A percentile compares a stretch with the other conserved stretches of the same genome.
Evolutionary conservation across 768 basidiomycete genomes (phyloP).

Genomic region (Boletus vinaceobasis): DNA sequence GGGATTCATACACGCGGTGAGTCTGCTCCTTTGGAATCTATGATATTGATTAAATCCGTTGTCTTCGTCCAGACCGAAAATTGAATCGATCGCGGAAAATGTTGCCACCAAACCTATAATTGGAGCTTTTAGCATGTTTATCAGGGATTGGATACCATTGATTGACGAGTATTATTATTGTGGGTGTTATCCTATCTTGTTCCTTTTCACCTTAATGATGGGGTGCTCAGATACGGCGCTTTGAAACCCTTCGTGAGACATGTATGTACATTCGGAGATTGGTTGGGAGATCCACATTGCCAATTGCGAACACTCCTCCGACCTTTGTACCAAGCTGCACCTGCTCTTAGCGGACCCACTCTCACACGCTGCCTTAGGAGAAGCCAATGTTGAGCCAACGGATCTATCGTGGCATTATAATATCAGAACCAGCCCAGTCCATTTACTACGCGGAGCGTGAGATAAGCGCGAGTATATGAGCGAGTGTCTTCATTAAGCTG

Average conservation of each 20-base stretch:
- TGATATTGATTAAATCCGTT: neutral
- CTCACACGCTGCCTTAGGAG: neutral
- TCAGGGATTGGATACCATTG: conserved; percentile 85
- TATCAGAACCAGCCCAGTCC: neutral
- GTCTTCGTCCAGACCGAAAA: conserved; percentile 59
- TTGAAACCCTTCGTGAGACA: conserved; percentile 24
- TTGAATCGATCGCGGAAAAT: conserved; percentile 58
- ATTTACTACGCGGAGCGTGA: neutral
- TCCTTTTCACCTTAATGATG: neutral
- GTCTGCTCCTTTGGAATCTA: conserved; percentile 14
- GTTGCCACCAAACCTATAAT: conserved; percentile 59
- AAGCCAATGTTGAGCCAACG: neutral
- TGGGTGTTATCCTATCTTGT: conserved; percentile 35
- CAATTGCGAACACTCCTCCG: neutral
- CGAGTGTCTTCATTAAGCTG: neutral
- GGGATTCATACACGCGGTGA: conserved; percentile 75
- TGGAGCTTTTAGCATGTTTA: conserved; percentile 62
- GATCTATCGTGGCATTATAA: neutral
- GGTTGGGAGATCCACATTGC: neutral
- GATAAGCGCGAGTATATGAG: neutral
- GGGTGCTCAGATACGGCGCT: conserved; percentile 41
- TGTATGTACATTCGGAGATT: conserved; percentile 4
- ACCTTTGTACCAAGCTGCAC: neutral
- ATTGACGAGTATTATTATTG: conserved; percentile 92
- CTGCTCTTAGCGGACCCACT: neutral